Evolutionary conservation across 2,329 filamentous ascomycete species (phyloP).

Genomic region (Aspergillus caelatus): DNA sequence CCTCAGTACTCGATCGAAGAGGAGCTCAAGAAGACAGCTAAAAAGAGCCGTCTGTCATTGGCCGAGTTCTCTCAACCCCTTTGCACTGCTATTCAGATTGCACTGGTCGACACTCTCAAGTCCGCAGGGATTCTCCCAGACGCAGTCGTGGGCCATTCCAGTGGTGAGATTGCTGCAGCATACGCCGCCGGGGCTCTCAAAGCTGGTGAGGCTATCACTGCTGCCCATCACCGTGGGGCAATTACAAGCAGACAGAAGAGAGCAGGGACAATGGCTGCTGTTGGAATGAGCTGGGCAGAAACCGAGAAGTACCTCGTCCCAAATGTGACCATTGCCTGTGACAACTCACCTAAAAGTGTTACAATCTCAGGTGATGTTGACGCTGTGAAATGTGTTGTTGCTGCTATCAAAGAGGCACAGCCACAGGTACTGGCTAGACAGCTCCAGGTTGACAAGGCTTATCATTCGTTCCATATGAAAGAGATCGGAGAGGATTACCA

Average conservation of each 20-base stretch:
- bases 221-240: constrained; percentile 28
- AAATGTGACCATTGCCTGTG: not conserved
- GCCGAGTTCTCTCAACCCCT: constrained; percentile 32
- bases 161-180: constrained; percentile 31
- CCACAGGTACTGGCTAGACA: no score
- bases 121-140: constrained; percentile 22
- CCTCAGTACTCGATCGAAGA: not conserved
- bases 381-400: not conserved
- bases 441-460: no score
- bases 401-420: no score
- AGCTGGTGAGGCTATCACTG: constrained; percentile 21
- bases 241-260: no score
- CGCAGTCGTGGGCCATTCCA: constrained; percentile 31
- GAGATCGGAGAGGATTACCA: no score
- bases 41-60: constrained; percentile 17
- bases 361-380: not conserved
- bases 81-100: constrained; percentile 31
- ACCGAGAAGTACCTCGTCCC: not conserved
- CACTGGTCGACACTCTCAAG: constrained; percentile 24
- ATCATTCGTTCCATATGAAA: no score
- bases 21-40: no score
- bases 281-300: not conserved
- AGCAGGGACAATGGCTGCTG: no score
- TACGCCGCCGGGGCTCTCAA: constrained; percentile 28
- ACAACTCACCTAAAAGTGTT: not conserved